phyloP scores from a whole-genome alignment of 129 eudicot species.

The Cynara cardunculus region DNA sequence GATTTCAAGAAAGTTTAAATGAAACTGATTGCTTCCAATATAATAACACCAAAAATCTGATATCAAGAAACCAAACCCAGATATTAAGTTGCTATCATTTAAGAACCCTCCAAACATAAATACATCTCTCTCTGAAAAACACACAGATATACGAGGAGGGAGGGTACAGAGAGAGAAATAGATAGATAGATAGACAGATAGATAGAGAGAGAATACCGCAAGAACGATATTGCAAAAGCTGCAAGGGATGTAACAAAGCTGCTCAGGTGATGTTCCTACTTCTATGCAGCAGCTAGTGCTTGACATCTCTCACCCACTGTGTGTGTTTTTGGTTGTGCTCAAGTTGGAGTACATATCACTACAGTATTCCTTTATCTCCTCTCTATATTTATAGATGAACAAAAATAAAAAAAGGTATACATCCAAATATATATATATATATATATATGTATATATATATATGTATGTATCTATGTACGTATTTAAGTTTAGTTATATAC shows the following conservation, averaged over 20 bases:
- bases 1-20: neutral
- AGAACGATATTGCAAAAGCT: slow-evolving; percentile 87
- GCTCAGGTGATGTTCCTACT: slow-evolving; percentile 41
- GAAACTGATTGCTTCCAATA: neutral
- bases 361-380: neutral
- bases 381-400: slow-evolving; percentile 13
- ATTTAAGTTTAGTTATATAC: no score
- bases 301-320: slow-evolving; percentile 26
- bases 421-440: neutral
- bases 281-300: slow-evolving; percentile 46
- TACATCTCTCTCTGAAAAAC: neutral
- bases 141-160: neutral
- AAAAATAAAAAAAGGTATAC: neutral
- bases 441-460: neutral
- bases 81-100: neutral
- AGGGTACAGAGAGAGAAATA: neutral
- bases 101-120: neutral
- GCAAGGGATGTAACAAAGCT: slow-evolving; percentile 88
- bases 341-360: neutral
- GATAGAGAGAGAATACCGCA: slow-evolving; percentile 40
- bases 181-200: neutral
- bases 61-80: neutral
- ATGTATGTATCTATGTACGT: neutral
- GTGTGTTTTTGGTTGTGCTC: neutral
- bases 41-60: neutral